Evolutionary conservation across 2,329 filamentous ascomycete genomes (phyloP).

Genomic region (Trichoderma asperellum): DNA sequence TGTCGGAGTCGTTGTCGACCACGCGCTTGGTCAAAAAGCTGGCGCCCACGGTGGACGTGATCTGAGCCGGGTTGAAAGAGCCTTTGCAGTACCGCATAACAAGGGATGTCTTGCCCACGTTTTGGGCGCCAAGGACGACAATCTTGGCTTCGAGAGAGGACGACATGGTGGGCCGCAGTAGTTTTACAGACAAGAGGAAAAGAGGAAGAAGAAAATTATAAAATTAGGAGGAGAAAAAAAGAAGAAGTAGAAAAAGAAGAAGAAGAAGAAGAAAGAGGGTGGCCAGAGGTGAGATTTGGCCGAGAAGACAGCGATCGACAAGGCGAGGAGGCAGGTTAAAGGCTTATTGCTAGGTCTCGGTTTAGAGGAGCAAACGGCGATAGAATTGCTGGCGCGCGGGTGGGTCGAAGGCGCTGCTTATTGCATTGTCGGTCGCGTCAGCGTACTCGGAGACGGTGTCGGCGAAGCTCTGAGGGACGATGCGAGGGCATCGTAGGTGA

Average conservation of each 20-base stretch:
- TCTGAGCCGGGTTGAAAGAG: constrained; percentile 66
- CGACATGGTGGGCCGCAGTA: constrained; percentile 18
- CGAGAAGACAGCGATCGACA: not conserved
- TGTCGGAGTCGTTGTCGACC: constrained; percentile 81
- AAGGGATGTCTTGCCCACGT: constrained; percentile 78
- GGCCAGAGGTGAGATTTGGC: not conserved
- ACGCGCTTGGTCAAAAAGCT: constrained; percentile 81
- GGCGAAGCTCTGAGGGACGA: constrained; percentile 8
- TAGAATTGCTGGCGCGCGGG: constrained; percentile 12
- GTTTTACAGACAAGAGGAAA: not conserved
- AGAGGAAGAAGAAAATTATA: not conserved
- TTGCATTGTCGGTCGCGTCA: constrained; percentile 30
- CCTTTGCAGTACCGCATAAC: constrained; percentile 77
- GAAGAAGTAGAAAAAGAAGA: not conserved
- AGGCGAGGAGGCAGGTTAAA: constrained; percentile 1
- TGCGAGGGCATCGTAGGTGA: constrained; percentile 26
- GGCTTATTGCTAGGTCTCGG: not conserved
- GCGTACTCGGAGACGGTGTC: constrained; percentile 24
- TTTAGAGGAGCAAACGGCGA: constrained; percentile 14
- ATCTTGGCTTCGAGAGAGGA: constrained; percentile 77
- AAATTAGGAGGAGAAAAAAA: not conserved
- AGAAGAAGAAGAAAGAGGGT: not conserved
- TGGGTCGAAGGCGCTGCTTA: constrained; percentile 23
- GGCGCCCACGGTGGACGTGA: constrained; percentile 74
- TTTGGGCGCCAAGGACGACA: constrained; percentile 77